phyloP scores from a whole-genome alignment of 345 rosid genomes.

The Moringa oleifera region DNA sequence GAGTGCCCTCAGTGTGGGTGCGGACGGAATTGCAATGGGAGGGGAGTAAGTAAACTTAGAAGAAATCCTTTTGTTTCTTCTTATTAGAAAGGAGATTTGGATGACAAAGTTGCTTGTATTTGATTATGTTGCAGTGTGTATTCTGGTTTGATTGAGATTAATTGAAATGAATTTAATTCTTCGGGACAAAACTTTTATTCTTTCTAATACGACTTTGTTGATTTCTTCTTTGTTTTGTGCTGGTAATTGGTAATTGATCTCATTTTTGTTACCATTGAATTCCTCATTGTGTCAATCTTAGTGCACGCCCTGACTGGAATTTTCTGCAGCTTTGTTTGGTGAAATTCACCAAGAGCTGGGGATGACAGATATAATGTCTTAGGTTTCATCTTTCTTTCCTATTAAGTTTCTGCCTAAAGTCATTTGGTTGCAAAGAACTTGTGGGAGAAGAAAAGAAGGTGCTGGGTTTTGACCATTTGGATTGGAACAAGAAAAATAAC shows the following conservation, averaged over 20 bases:
- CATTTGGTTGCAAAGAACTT: neutral
- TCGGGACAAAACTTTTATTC: neutral
- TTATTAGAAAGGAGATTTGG: slow-evolving; percentile 18
- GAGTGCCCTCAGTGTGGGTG: slow-evolving; percentile 89
- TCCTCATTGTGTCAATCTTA: no score
- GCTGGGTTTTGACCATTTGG: neutral
- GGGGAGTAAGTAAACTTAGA: slow-evolving; percentile 16
- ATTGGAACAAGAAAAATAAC: no score
- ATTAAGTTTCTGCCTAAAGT: neutral
- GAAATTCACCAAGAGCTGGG: no score
- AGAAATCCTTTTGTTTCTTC: slow-evolving; percentile 33
- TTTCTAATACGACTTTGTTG: neutral
- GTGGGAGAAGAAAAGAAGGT: neutral
- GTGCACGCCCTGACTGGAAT: neutral
- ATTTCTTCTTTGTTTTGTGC: no score
- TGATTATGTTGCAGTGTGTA: neutral
- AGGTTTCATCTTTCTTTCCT: no score
- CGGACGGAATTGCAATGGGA: slow-evolving; percentile 53
- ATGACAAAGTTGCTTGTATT: slow-evolving; percentile 3
- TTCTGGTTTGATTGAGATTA: slow-evolving; percentile 6
- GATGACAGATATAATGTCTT: neutral
- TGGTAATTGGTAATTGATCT: neutral
- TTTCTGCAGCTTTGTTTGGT: no score
- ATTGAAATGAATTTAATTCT: slow-evolving; percentile 12
- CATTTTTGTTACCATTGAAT: no score